Evolutionary conservation across 208 protist species (phyloP).

Genomic region (Angomonas deanei): DNA sequence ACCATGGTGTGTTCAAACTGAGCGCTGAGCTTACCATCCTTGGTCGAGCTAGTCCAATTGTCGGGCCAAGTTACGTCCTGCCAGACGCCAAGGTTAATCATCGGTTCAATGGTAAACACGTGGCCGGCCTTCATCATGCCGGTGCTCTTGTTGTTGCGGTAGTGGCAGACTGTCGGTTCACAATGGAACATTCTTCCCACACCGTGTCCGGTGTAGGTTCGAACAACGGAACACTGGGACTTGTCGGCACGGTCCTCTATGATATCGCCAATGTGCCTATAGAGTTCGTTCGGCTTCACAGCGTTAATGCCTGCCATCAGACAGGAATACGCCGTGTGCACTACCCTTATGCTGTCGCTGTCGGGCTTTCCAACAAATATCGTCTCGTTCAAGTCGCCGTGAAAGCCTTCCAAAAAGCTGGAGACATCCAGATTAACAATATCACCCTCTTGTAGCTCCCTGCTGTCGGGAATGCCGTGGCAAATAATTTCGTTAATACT

Average conservation of each 20-base stretch:
- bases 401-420: constrained; percentile 92
- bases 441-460: constrained; percentile 94
- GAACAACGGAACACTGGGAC: constrained; percentile 61
- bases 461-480: constrained; percentile 96
- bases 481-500: constrained; percentile 94
- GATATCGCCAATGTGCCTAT: constrained; percentile 74
- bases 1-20: constrained; percentile 99
- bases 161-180: constrained; percentile 90
- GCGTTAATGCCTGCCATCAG: constrained; percentile 69
- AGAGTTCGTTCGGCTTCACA: constrained; percentile 83
- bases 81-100: constrained; percentile 95
- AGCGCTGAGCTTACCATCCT: constrained; percentile 93
- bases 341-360: constrained; percentile 64
- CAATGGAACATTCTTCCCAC: constrained; percentile 91
- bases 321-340: constrained; percentile 82
- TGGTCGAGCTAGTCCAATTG: constrained; percentile 95
- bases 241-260: constrained; percentile 78
- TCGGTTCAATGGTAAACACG: constrained; percentile 98
- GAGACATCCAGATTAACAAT: constrained; percentile 98
- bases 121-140: constrained; percentile 92
- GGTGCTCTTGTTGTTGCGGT: constrained; percentile 86
- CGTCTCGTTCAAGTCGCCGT: constrained; percentile 93
- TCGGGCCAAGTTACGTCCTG: constrained; percentile 93
- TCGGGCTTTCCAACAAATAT: constrained; percentile 87
- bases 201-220: constrained; percentile 93